These are phyloP conservation scores for Rhizophagus sp. DNA, from an alignment of 192 early-diverging fungal species.

Conservation along the genomic window DNA sequence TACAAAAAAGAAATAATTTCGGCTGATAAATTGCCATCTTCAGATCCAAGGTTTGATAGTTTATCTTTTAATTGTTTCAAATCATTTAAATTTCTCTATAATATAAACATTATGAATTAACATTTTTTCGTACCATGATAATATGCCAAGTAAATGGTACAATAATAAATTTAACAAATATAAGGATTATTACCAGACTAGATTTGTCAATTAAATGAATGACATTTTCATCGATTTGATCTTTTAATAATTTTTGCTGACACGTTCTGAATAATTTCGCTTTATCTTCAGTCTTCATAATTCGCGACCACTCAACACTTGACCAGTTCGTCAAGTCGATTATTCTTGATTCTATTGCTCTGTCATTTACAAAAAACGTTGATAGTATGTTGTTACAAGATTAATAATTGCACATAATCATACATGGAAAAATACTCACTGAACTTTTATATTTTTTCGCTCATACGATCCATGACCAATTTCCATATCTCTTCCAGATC, in stretches of 20 bases:
- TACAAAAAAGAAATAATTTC: slow-evolving; percentile 20
- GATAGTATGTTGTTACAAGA: not conserved
- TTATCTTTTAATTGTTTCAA: slow-evolving; percentile 3
- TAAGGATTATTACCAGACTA: slow-evolving; percentile 6
- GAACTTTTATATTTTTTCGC: slow-evolving; percentile 17
- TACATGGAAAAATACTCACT: not conserved
- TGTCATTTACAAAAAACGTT: slow-evolving; percentile 19
- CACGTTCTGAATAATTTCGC: slow-evolving; percentile 22
- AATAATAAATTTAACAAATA: slow-evolving; percentile 8
- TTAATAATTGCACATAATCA: not conserved
- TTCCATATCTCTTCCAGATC: slow-evolving; percentile 4
- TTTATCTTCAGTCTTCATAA: slow-evolving; percentile 23
- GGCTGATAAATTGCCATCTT: slow-evolving; percentile 2
- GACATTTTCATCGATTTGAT: slow-evolving; percentile 18
- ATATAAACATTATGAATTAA: slow-evolving; percentile 9
- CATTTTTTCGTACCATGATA: not conserved
- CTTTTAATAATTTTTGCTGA: slow-evolving; percentile 19
- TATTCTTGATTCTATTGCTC: slow-evolving; percentile 25
- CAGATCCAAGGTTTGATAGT: not conserved
- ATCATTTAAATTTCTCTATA: slow-evolving; percentile 21
- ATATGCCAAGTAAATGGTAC: not conserved
- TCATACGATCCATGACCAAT: slow-evolving; percentile 9
- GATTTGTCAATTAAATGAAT: slow-evolving; percentile 22
- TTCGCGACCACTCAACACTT: slow-evolving; percentile 12
- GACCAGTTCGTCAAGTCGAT: slow-evolving; percentile 14